Evolutionary conservation across 2,329 filamentous ascomycete species (phyloP), one percentile per base, ranked within the genome.

Genomic region (Sphaceloma murrayae): DNA sequence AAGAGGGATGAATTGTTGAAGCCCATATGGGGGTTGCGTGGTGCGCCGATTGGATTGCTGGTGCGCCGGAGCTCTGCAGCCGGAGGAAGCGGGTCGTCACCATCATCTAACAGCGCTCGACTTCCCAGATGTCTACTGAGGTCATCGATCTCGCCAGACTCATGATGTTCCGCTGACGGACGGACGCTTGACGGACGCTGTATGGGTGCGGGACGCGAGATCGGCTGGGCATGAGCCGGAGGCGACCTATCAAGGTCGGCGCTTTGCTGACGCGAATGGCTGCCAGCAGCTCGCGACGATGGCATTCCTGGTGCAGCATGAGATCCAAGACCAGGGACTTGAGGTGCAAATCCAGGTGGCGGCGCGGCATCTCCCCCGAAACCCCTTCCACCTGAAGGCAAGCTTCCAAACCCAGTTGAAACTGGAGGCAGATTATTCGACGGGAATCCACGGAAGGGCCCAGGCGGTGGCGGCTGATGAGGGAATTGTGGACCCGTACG

Each of bases 121-220:
- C 89, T 96, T 9, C 91, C 91, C 18, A 98, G 72, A 54, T 91
- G 87, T 49, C 81, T 58, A 13, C 55, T 59, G 26, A 61, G 46
- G 34, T 58, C 54, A 7, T 62, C 59, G 10, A 86, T 67, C 46
- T 81, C 78, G 19, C 68, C 65, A 18, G 72, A 69, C 1, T 61
- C 56, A 19, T 63, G 59, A 21, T 63, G 59, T 29, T 58, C 63
- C 31, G 72, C 72, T 45, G 67, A 68, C 21, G 74, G 73, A 49
- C 72, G 71, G 7, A 73, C 77, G 59, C 87, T 94, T 11, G 80
- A 80, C 1, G 91, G 89, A 24, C 87, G 77, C 50, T 89, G 85
- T 51, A 96, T 95, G 1, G 89, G 89, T 17, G 84, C 77, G 18
- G 88, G 89, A 44, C 87, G 76, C 34, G 81, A 75, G 49, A 93